These are phyloP conservation scores for Ascosphaera pollenicola DNA, from an alignment of 2,329 filamentous ascomycete species.

Conservation along the genomic window DNA sequence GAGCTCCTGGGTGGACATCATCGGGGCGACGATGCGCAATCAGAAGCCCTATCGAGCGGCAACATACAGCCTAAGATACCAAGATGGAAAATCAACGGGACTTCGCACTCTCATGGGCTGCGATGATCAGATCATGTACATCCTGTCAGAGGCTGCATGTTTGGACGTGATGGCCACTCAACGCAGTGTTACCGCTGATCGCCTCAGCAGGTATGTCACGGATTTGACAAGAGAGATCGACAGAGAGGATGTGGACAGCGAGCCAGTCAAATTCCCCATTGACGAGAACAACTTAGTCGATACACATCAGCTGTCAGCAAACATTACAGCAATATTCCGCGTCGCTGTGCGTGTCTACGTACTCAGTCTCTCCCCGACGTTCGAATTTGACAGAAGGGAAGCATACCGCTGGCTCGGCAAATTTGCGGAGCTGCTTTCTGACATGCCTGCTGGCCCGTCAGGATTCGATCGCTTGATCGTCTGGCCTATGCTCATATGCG, in stretches of 20 bases:
- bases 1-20: slow-evolving; percentile 88
- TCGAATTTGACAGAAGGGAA: slow-evolving; percentile 50
- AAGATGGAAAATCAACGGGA: slow-evolving; percentile 42
- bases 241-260: slow-evolving; percentile 47
- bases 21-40: slow-evolving; percentile 81
- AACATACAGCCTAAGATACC: slow-evolving; percentile 86
- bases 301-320: slow-evolving; percentile 63
- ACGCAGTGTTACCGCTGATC: slow-evolving; percentile 59
- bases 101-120: slow-evolving; percentile 91
- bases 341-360: slow-evolving; percentile 86
- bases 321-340: slow-evolving; percentile 80
- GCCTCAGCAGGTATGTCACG: slow-evolving; percentile 71
- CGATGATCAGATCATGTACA: slow-evolving; percentile 91
- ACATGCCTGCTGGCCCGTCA: slow-evolving; percentile 56
- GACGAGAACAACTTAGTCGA: slow-evolving; percentile 48
- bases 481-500: slow-evolving; percentile 82
- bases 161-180: slow-evolving; percentile 70
- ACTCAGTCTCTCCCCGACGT: slow-evolving; percentile 84
- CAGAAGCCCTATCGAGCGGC: slow-evolving; percentile 73
- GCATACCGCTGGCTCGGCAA: slow-evolving; percentile 58
- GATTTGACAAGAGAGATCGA: slow-evolving; percentile 74
- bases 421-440: slow-evolving; percentile 53
- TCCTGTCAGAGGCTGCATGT: slow-evolving; percentile 93
- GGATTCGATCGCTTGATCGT: slow-evolving; percentile 81
- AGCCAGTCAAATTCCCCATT: slow-evolving; percentile 36